Evolutionary conservation across 345 rosid genomes (phyloP).

Genomic region (Aegle marmelos): DNA sequence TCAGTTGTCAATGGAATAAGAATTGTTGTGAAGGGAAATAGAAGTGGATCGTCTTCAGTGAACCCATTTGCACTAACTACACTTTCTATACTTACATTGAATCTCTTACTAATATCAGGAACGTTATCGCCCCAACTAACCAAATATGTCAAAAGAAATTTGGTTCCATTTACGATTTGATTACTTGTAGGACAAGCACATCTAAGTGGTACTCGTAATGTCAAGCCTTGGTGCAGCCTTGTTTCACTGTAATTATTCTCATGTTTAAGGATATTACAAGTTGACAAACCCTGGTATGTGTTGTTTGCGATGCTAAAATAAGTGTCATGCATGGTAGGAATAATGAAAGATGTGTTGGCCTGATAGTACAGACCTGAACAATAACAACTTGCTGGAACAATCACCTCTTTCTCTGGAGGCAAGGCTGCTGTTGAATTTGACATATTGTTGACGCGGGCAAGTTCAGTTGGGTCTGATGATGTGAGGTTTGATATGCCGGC

Average conservation of each 20-base stretch:
- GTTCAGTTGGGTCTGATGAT: constrained; percentile 33
- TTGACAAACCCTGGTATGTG: constrained; percentile 36
- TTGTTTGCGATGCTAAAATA: constrained; percentile 26
- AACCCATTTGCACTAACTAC: constrained; percentile 38
- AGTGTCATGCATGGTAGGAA: constrained; percentile 8
- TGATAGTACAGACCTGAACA: constrained; percentile 40
- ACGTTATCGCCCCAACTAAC: constrained; percentile 29
- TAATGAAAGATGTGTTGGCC: constrained; percentile 35
- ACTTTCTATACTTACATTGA: constrained; percentile 25
- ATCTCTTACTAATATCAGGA: constrained; percentile 30
- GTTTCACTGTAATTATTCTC: constrained; percentile 26
- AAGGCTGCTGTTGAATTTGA: constrained; percentile 15
- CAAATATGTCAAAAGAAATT: constrained; percentile 40
- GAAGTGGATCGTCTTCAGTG: constrained; percentile 13
- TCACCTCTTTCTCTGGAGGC: constrained; percentile 30
- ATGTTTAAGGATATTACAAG: constrained; percentile 24
- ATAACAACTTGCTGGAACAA: constrained; percentile 37
- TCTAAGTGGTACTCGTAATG: constrained; percentile 33
- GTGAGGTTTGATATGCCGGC: constrained; percentile 32
- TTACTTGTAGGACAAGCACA: constrained; percentile 39
- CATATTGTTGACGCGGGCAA: constrained; percentile 30
- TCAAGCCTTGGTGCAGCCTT: constrained; percentile 18
- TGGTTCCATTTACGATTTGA: constrained; percentile 33
- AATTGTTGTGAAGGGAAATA: constrained; percentile 46
- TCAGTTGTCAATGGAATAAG: constrained; percentile 34